These are phyloP conservation scores for Alternaria tenuissima DNA, from an alignment of 2,329 filamentous ascomycete species.

Conservation along the genomic window DNA sequence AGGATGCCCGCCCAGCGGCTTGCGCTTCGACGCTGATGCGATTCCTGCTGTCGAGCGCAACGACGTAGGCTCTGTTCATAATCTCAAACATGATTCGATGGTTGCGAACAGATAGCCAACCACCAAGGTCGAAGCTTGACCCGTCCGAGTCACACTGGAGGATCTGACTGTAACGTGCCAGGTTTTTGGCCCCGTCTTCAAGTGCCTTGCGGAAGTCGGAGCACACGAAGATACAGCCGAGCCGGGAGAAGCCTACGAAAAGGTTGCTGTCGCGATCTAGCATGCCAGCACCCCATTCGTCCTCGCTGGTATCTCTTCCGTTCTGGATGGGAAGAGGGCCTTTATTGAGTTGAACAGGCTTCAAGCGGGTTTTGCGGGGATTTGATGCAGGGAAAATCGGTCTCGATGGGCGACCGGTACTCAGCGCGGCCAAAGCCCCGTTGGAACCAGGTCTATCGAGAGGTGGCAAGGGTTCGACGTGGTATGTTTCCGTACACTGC, in stretches of 20 bases:
- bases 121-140: slow-evolving; percentile 4
- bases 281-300: slow-evolving; percentile 19
- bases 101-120: slow-evolving; percentile 9
- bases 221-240: slow-evolving; percentile 11
- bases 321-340: slow-evolving; percentile 6
- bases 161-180: slow-evolving; percentile 4
- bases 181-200: not conserved
- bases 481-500: slow-evolving; percentile 10
- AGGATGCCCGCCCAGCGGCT: not conserved
- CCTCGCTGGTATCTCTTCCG: not conserved
- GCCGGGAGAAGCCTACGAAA: slow-evolving; percentile 13
- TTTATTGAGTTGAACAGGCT: slow-evolving; percentile 1
- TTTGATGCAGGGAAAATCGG: slow-evolving; percentile 4
- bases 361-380: slow-evolving; percentile 8
- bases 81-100: slow-evolving; percentile 14
- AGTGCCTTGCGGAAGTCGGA: slow-evolving; percentile 11
- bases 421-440: not conserved
- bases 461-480: slow-evolving; percentile 1
- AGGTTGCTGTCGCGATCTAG: slow-evolving; percentile 14
- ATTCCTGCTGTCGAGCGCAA: not conserved
- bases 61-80: not conserved
- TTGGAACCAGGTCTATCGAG: not conserved
- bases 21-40: not conserved
- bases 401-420: slow-evolving; percentile 2
- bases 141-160: slow-evolving; percentile 12